Evolutionary conservation across 257 asterid species (phyloP).

Genomic region (Henckelia pumila): DNA sequence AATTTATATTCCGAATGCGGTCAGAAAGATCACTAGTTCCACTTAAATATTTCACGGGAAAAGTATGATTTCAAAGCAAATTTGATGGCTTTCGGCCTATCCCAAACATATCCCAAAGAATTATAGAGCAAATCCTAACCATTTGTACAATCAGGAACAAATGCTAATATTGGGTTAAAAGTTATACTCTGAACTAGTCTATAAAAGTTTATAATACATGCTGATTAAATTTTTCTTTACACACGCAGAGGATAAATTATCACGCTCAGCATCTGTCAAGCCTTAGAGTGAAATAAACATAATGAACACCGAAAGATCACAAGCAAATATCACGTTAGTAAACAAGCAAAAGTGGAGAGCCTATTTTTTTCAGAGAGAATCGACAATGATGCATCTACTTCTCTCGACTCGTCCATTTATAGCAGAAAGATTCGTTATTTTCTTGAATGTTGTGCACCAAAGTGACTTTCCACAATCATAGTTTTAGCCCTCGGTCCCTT

Average conservation of each 20-base stretch:
- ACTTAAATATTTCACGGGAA: background rate
- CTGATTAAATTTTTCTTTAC: background rate
- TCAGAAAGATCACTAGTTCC: background rate
- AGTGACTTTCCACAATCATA: background rate
- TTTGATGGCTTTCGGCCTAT: constrained; percentile 3
- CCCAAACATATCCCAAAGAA: constrained; percentile 7
- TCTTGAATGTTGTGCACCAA: background rate
- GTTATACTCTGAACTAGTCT: background rate
- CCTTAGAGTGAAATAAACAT: background rate
- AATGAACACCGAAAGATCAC: background rate
- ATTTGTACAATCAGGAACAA: background rate
- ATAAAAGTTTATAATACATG: background rate
- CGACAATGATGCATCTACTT: background rate
- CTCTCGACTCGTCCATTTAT: background rate
- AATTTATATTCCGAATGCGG: constrained; percentile 1
- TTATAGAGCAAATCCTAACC: background rate
- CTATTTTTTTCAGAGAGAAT: background rate
- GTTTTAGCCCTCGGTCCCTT: background rate
- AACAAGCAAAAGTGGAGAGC: background rate
- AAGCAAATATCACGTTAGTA: background rate
- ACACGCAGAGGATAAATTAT: background rate
- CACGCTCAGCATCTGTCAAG: background rate
- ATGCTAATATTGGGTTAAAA: background rate
- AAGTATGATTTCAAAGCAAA: background rate
- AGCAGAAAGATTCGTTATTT: background rate